Base-by-base conservation (phyloP, 495 filamentous ascomycete species). In the Lasiosphaeria hispida region DNA sequence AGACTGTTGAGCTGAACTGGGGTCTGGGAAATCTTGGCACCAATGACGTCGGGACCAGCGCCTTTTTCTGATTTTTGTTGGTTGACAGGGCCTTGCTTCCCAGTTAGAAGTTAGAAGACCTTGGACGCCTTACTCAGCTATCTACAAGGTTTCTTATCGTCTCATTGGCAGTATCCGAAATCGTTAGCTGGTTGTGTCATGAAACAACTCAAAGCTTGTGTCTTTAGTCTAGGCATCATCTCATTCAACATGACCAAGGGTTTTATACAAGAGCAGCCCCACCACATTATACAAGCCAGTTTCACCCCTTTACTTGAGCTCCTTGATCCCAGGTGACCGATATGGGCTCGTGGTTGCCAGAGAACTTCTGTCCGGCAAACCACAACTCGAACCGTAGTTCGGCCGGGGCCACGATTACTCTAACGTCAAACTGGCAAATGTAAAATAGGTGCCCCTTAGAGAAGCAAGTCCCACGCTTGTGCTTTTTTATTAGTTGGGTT, bases 1-100 rank as follows among this genome's bases (percentile, higher is more conserved):
- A 87, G 23, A 85, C 85, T n/a, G 78, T 85, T 18, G 77, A 83
- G 43, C 80, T 81, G 10, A 91, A 91, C 75, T 86, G 77, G 77
- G 61, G 66, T 15, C 66, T 77, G 13, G 69, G 69, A 48, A 74
- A 69, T 7, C 63, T 77, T 7, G 75, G 72, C 4, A 75, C 58
- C 51, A 58, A 63, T 33, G 53, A 66, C 52, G 56, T 63, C 10
- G 13, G 37, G 30, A 49, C 68, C 23, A 63, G 18, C 48, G 65
- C 45, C 11, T 66, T 65, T 48, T 68, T 65, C 40, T 67, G 30
- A 52, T 13, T 6, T 15, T 41, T 41, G 7, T 15, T 8, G 7
- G 23, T 30, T 30, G 23, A 5, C 23, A 30, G 5, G 5, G 23
- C 2, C 5, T 30, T 30, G 2, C 23, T 30, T 30, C 5, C 5